These are phyloP conservation scores for Porphyra umbilicalis DNA, from an alignment of 31 red algal genomes.

Conservation along the genomic window DNA sequence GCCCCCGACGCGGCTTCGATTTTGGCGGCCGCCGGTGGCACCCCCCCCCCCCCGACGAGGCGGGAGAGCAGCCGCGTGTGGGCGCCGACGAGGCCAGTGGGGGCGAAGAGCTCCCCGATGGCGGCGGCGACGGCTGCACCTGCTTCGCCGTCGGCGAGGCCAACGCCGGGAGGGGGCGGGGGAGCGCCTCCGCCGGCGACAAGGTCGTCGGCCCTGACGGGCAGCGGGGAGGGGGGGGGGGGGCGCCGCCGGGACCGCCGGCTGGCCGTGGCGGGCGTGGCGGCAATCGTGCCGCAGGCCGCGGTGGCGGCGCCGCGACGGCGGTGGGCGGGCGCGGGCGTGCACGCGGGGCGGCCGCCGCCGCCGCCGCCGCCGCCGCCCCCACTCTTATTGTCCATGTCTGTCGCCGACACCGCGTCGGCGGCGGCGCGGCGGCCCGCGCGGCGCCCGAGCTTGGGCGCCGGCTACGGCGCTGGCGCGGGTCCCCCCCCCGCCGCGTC, in stretches of 20 bases:
- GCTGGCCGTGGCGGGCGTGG: neutral
- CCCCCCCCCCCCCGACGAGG: neutral
- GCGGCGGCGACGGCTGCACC: neutral
- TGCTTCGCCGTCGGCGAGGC: neutral
- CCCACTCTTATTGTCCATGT: neutral
- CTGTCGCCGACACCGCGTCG: neutral
- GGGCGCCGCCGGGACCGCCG: neutral
- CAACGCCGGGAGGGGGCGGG: neutral
- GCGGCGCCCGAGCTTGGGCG: too few species aligned
- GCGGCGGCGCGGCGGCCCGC: too few species aligned
- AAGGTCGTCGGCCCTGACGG: too few species aligned
- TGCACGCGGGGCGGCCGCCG: neutral
- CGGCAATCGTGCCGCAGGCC: neutral
- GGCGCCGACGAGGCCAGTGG: neutral
- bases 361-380: neutral
- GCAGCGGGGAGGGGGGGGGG: neutral
- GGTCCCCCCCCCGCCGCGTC: too few species aligned
- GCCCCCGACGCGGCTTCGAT: neutral
- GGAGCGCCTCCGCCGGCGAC: too few species aligned
- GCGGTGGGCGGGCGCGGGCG: neutral
- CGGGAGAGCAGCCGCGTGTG: neutral
- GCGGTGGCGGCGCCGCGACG: neutral
- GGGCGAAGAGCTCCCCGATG: neutral
- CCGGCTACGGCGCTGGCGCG: too few species aligned
- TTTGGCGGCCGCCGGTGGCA: neutral